Percentiles rank a stretch among this genome's conserved stretches.
Evolutionary conservation across 2,329 filamentous ascomycete species (phyloP).

Genomic region (Pseudogymnoascus sp.): DNA sequence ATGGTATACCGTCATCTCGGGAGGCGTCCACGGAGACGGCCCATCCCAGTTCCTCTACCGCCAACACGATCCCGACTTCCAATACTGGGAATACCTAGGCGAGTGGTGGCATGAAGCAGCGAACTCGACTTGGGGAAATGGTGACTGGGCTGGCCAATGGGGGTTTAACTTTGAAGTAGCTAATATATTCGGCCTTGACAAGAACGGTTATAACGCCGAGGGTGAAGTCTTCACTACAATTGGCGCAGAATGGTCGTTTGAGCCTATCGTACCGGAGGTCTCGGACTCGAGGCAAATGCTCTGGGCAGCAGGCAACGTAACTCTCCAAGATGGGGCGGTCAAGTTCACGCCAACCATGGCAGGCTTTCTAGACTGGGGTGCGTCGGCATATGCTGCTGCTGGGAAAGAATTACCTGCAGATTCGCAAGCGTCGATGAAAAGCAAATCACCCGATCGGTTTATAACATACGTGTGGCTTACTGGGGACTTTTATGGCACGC

Average conservation of each 20-base stretch:
- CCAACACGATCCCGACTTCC: constrained; percentile 31
- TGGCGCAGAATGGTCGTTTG: constrained; percentile 38
- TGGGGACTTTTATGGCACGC: constrained; percentile 35
- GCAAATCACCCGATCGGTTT: constrained; percentile 35
- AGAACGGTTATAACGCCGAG: constrained; percentile 33
- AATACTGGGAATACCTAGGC: constrained; percentile 33
- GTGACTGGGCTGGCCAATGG: constrained; percentile 32
- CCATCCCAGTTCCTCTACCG: constrained; percentile 36
- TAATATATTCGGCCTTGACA: constrained; percentile 36
- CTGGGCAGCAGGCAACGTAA: constrained; percentile 34
- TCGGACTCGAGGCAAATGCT: constrained; percentile 36
- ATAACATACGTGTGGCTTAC: constrained; percentile 38
- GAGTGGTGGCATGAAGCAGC: constrained; percentile 36
- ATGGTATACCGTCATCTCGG: constrained; percentile 35
- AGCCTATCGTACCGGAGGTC: constrained; percentile 33
- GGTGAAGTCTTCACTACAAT: constrained; percentile 36
- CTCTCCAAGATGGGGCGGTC: constrained; percentile 23
- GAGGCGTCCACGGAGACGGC: constrained; percentile 34
- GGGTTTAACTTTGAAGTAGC: constrained; percentile 41
- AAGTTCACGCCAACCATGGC: constrained; percentile 36
- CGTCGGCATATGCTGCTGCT: constrained; percentile 37
- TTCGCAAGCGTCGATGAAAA: constrained; percentile 32
- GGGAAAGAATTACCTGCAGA: constrained; percentile 35
- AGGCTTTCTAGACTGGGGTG: constrained; percentile 35
- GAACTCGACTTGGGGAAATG: constrained; percentile 32